A percentile compares a stretch with the other conserved stretches of the same genome.
Evolutionary conservation across 1,139 yeast species (phyloP).

Genomic region (Debaryomyces fabryi): DNA sequence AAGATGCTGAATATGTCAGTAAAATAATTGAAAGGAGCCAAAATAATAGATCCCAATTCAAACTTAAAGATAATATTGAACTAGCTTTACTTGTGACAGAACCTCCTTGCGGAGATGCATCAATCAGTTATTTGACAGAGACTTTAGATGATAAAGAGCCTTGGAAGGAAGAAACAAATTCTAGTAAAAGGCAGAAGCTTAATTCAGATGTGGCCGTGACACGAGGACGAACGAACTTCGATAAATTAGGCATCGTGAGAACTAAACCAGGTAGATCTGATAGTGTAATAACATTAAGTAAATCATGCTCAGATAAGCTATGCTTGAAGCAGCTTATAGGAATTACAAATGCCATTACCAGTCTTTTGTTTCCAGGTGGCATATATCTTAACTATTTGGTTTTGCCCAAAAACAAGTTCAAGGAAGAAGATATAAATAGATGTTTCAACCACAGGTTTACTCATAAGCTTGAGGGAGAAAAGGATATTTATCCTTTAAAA

Average conservation of each 20-base stretch:
- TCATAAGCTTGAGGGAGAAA: slow-evolving; percentile 11
- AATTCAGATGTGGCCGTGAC: slow-evolving; percentile 7
- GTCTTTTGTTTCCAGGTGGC: slow-evolving; percentile 34
- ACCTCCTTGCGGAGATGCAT: slow-evolving; percentile 92
- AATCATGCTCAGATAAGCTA: slow-evolving; percentile 87
- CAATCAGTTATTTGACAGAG: slow-evolving; percentile 44
- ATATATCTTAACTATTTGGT: slow-evolving; percentile 58
- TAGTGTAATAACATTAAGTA: slow-evolving; percentile 68
- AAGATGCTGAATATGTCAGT: slow-evolving; percentile 7
- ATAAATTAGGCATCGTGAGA: slow-evolving; percentile 63
- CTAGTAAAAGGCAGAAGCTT: slow-evolving; percentile 11
- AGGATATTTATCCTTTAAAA: slow-evolving; percentile 18
- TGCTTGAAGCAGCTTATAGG: slow-evolving; percentile 67
- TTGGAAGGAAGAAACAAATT: slow-evolving; percentile 21
- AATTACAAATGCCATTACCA: slow-evolving; percentile 53
- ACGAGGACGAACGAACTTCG: slow-evolving; percentile 71
- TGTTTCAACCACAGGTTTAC: slow-evolving; percentile 49
- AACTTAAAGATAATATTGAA: slow-evolving; percentile 34
- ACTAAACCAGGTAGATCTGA: slow-evolving; percentile 92
- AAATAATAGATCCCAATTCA: slow-evolving; percentile 18
- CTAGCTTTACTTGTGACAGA: slow-evolving; percentile 73
- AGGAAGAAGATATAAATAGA: slow-evolving; percentile 45
- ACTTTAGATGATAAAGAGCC: slow-evolving; percentile 21
- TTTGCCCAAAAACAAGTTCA: slow-evolving; percentile 42
- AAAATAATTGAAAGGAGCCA: slow-evolving; percentile 10